Conservation (phyloP, 163 green algal genomes). For the Chloroidium sp. region DNA sequence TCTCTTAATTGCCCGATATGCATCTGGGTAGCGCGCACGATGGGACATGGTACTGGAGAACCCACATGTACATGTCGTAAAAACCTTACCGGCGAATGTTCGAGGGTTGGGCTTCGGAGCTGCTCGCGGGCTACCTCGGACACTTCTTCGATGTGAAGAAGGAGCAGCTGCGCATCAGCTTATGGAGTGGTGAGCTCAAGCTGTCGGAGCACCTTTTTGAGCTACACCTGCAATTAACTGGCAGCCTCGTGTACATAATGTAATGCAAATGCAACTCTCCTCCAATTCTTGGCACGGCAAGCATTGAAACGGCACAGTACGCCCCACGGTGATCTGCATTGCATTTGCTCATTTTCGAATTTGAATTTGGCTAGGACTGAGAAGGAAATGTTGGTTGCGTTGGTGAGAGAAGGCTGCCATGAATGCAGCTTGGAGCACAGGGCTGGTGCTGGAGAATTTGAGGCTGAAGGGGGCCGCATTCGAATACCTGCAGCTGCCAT, state of each 20-base stretch:
- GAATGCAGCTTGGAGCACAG: constrained; percentile 41
- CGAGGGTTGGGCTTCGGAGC: constrained; percentile 61
- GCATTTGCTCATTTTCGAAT: too few relatives aligned
- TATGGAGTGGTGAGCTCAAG: constrained; percentile 62
- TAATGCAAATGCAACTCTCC: too few relatives aligned
- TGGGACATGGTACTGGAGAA: not conserved
- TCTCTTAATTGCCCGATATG: not conserved
- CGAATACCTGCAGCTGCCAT: constrained; percentile 72
- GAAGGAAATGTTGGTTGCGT: not conserved
- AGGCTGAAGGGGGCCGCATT: constrained; percentile 66
- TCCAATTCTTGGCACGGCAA: too few relatives aligned
- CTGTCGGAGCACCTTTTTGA: too few relatives aligned
- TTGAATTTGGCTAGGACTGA: not conserved
- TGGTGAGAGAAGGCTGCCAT: too few relatives aligned
- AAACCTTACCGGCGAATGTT: constrained; percentile 45
- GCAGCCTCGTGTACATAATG: too few relatives aligned
- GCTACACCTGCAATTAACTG: too few relatives aligned
- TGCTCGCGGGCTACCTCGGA: constrained; percentile 63
- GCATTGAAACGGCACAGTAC: too few relatives aligned
- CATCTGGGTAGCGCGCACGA: not conserved
- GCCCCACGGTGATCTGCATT: too few relatives aligned
- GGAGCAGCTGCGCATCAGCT: constrained; percentile 67
- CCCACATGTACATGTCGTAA: not conserved
- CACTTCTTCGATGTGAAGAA: constrained; percentile 74
- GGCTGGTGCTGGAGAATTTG: constrained; percentile 65